Evolutionary conservation across 768 basidiomycete genomes (phyloP).

Genomic region (Pseudohyphozyma bogoriensis): DNA sequence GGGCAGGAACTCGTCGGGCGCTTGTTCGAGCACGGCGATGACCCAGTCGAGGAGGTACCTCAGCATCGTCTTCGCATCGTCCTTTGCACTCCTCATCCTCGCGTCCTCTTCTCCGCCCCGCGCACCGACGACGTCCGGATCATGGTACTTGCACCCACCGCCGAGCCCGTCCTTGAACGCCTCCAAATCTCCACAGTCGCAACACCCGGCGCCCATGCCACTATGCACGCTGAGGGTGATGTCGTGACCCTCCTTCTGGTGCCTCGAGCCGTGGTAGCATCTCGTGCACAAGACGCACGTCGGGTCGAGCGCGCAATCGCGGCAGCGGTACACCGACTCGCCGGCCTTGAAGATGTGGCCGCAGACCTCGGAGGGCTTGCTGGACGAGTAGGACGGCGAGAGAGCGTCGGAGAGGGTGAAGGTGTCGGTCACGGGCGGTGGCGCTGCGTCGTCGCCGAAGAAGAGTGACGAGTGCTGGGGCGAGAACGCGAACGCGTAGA

Average conservation of each 20-base stretch:
- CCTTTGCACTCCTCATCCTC: background rate
- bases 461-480: background rate
- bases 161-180: constrained; percentile 63
- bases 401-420: constrained; percentile 8
- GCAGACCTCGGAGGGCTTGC: constrained; percentile 41
- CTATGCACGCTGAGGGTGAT: constrained; percentile 89
- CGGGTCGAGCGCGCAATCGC: constrained; percentile 83
- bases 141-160: constrained; percentile 66
- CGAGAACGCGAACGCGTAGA: constrained; percentile 8
- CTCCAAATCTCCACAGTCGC: constrained; percentile 87
- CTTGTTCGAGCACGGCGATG: constrained; percentile 14
- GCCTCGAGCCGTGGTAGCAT: constrained; percentile 83
- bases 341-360: constrained; percentile 81
- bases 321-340: constrained; percentile 87
- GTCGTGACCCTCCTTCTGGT: constrained; percentile 61
- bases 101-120: too few species aligned
- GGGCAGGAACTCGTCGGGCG: background rate
- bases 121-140: background rate
- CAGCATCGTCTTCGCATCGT: constrained; percentile 1
- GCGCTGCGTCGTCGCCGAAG: background rate
- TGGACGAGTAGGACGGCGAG: too few species aligned
- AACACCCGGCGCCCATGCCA: constrained; percentile 59
- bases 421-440: constrained; percentile 1
- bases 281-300: constrained; percentile 79
- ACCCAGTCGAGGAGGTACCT: constrained; percentile 23